Evolutionary conservation across 169 alveolate genomes (phyloP).

Genomic region (Cryptosporidium andersoni): DNA sequence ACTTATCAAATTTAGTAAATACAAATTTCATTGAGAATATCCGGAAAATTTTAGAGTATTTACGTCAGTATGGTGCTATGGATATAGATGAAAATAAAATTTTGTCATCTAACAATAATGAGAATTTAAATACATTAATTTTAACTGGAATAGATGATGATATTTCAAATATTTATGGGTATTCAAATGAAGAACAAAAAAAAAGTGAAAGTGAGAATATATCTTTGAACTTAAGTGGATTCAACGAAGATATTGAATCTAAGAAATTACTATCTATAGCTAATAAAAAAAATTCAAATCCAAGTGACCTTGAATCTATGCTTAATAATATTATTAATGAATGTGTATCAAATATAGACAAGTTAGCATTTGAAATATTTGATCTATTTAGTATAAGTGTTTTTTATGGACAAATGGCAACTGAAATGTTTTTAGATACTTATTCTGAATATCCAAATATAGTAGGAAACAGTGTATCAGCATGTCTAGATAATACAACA

Average conservation of each 20-base stretch:
- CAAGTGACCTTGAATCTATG: neutral
- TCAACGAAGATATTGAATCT: too few species aligned
- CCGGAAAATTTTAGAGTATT: conserved; percentile 28
- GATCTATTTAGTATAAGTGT: conserved; percentile 12
- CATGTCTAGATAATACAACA: neutral
- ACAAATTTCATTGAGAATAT: neutral
- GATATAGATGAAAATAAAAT: conserved; percentile 57
- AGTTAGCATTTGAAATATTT: conserved; percentile 3
- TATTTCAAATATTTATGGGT: neutral
- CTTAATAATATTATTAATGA: conserved; percentile 23
- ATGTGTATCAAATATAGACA: conserved; percentile 31
- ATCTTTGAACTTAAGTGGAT: too few species aligned
- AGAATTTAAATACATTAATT: conserved; percentile 8
- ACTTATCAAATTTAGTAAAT: neutral
- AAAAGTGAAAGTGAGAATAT: too few species aligned
- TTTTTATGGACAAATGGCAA: conserved; percentile 11
- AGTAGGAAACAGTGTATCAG: neutral
- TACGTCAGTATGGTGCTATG: conserved; percentile 64
- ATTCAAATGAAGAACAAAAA: neutral
- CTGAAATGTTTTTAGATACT: conserved; percentile 18
- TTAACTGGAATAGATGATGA: conserved; percentile 1
- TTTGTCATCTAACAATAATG: conserved; percentile 2
- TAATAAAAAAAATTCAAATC: neutral
- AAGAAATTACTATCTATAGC: too few species aligned
- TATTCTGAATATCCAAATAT: neutral